Evolutionary conservation across 208 protist genomes (phyloP).

Genomic region (Angomonas deanei): DNA sequence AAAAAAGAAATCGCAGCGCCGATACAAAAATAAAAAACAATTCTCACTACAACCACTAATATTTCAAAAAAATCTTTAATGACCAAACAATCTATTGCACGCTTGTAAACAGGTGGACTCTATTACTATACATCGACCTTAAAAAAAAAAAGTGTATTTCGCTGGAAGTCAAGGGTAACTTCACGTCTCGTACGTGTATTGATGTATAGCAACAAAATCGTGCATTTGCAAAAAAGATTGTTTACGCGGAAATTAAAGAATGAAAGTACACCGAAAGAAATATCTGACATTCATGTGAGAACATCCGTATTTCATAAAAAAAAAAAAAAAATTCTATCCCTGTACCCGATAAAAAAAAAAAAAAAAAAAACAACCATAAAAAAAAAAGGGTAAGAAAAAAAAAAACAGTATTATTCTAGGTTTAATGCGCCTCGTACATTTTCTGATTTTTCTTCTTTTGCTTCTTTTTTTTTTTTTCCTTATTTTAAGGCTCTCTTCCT

Average conservation of each 20-base stretch:
- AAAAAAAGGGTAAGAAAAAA: constrained; percentile 6
- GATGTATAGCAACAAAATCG: too few species aligned
- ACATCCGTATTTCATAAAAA: too few species aligned
- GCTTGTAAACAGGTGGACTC: too few species aligned
- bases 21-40: not conserved
- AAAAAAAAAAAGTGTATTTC: not conserved
- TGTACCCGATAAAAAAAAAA: too few species aligned
- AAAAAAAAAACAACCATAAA: too few species aligned
- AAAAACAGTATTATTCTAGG: constrained; percentile 3
- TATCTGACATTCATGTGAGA: too few species aligned
- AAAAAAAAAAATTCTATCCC: too few species aligned
- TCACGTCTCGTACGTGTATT: too few species aligned
- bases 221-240: too few species aligned
- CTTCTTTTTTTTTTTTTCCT: not conserved
- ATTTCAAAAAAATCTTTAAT: not conserved
- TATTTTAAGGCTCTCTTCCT: not conserved
- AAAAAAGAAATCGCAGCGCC: not conserved
- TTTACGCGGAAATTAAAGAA: too few species aligned
- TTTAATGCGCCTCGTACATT: not conserved
- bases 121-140: not conserved
- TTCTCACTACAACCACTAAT: not conserved
- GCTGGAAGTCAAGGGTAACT: not conserved
- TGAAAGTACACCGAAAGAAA: too few species aligned
- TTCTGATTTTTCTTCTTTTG: constrained; percentile 6
- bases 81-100: constrained; percentile 2